Base-by-base conservation (phyloP, 2,329 filamentous ascomycete species). In the Chalaropsis thielavioides region DNA sequence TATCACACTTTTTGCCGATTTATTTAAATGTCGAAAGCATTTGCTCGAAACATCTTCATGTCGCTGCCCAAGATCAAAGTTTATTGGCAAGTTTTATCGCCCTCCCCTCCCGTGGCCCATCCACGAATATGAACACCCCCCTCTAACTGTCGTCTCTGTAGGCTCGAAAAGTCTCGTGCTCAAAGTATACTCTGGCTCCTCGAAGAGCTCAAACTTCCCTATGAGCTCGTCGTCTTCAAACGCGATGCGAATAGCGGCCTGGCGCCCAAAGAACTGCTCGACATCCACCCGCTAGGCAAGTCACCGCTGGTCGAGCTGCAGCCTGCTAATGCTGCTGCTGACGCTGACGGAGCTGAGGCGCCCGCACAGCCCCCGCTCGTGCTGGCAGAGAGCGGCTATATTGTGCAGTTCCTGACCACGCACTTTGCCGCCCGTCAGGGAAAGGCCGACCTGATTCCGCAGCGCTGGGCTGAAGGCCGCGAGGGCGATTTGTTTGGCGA, bases 101-200 rank as follows among this genome's bases (percentile, higher is more conserved):
- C 40, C n/a, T n/a, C 11, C 40, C 49, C 54, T 11, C 38, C 31
- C 31, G n/a, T 63, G 49, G 2, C 49, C 31, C 24, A 19, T 40
- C 51, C 31, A 15, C 31, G 43, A 13, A 43, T 43, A 41, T 41
- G 13, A 60, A 2, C 49, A 40, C 24, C 22, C 24, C 44, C 59
- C 6, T 51, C 49, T 62, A 64, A 66, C 62, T 19, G 24, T 49
- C 8, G 7, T 31, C 41, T 35, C 69, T 19, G 17, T 24, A 95
- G 90, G 90, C 86, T 95, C 67, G 83, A 92, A 70, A 79, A 87
- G 70, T 95, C 90, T 65, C 88, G 91, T 69, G 84, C 89, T 13
- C 89, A 95, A 74, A 85, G 89, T 68, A 87, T 92, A 66, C 77
- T 94, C 56, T 95, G 89, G 89, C 84, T 95, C 6, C 82, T 95